Evolutionary conservation across 2,329 filamentous ascomycete species (phyloP), one percentile per base, ranked within the genome.

Genomic region (Alternaria brassicicola): DNA sequence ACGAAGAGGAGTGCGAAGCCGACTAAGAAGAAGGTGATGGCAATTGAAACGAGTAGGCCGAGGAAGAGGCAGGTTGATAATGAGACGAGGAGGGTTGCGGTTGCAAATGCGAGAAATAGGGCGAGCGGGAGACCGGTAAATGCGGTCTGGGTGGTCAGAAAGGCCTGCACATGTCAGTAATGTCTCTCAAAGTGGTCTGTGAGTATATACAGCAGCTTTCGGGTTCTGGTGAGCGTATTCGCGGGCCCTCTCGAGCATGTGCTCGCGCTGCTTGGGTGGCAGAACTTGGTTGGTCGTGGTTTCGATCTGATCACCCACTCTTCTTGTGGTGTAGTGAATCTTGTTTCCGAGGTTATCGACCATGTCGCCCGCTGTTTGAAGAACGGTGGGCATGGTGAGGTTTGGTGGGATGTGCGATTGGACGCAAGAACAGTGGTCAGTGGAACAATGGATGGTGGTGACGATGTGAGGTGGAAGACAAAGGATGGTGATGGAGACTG

Each of bases 1-100:
- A 95, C 82, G 38, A 93, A 72, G 46, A 91, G 73, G 10, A 90
- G 79, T 2, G 88, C 89, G 42, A 91, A 75, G 49, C 87, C 86
- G 52, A 87, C 83, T 81, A 87, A 89, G 79, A 90, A 88, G 46
- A 90, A 81, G 1, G 85, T 84, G 79, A 91, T 91, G 55, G 88
- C 68, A 8, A 85, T 70, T 2, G 83, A 83, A 17, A 77, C 80
- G 4, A 85, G 73, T 6, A 84, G 67, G 5, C 78, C 83, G 39
- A 85, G 74, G 17, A 86, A 62, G 36, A 91, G 69, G 12, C 88
- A 88, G 28, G 83, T 82, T 39, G 87, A 78, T 38, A 90, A 72
- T 15, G 88, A 85, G 73, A 92, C 84, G 61, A 88, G 75, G 62
- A 88, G 77, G 58, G 88, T 85, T 36, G 85, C 86, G 38, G 88